Conservation (phyloP, 1,284 basidiomycete genomes). For the Pulchroboletus neoregius region DNA sequence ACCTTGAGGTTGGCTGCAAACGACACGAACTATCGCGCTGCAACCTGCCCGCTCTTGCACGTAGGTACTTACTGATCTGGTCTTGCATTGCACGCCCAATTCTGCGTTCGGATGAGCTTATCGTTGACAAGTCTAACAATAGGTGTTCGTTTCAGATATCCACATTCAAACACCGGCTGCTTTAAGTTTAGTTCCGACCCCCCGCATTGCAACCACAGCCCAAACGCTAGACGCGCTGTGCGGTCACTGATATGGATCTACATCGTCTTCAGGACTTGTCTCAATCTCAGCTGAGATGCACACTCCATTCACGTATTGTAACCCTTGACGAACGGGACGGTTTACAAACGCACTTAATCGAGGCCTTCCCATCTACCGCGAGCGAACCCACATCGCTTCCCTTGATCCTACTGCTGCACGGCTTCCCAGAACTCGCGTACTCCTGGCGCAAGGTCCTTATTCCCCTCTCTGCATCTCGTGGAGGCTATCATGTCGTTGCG, state of each 20-base stretch:
- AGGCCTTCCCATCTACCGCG: slow-evolving; percentile 36
- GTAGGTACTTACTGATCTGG: slow-evolving; percentile 3
- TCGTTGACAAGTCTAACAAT: neutral
- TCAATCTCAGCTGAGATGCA: slow-evolving; percentile 10
- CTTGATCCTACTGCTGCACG: slow-evolving; percentile 58
- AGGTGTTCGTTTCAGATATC: slow-evolving; percentile 8
- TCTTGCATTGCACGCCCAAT: slow-evolving; percentile 1
- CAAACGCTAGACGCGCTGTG: too few relatives aligned
- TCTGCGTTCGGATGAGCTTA: neutral
- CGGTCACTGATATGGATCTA: slow-evolving; percentile 18
- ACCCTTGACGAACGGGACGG: slow-evolving; percentile 34
- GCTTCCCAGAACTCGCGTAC: slow-evolving; percentile 62
- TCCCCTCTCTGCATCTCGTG: slow-evolving; percentile 40
- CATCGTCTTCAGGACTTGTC: slow-evolving; percentile 5
- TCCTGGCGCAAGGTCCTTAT: slow-evolving; percentile 58
- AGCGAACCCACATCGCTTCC: slow-evolving; percentile 33
- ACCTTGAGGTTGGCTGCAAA: neutral
- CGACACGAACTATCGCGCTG: neutral
- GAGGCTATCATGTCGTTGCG: slow-evolving; percentile 50
- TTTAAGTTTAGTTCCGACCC: too few relatives aligned
- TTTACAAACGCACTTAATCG: slow-evolving; percentile 51
- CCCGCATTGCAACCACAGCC: neutral
- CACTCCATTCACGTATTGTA: slow-evolving; percentile 18
- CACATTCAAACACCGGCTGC: neutral
- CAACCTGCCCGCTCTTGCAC: slow-evolving; percentile 11